Percentiles rank a stretch among this genome's conserved stretches.
Conservation (phyloP, 2,329 filamentous ascomycete genomes). For the Cladosporium phlei region DNA sequence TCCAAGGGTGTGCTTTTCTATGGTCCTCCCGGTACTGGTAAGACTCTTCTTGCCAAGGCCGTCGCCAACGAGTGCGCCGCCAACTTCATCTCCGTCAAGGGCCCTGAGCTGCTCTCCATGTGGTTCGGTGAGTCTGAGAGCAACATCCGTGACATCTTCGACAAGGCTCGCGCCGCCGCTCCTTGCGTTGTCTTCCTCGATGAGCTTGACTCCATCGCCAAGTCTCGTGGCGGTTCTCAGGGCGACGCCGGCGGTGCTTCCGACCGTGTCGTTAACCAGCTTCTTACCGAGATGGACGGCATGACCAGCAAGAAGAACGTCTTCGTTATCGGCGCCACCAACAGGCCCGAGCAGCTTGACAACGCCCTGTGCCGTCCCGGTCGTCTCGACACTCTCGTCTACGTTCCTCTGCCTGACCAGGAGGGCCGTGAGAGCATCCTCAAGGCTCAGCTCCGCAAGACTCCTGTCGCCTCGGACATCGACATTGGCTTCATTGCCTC, state of each 20-base stretch:
- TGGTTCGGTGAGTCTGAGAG: conserved; percentile 99
- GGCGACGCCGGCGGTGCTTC: conserved; percentile 97
- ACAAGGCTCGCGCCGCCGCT: conserved; percentile 96
- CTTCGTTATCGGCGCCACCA: conserved; percentile 98
- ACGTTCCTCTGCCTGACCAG: conserved; percentile 94
- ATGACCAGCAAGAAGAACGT: conserved; percentile 99
- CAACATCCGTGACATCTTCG: conserved; percentile 99
- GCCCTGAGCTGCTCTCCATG: conserved; percentile 96
- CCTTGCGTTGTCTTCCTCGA: conserved; percentile 99
- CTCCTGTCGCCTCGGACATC: conserved; percentile 80
- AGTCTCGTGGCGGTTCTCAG: conserved; percentile 93
- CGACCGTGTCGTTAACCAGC: conserved; percentile 99
- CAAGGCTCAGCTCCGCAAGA: conserved; percentile 96
- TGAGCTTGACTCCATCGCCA: conserved; percentile 97
- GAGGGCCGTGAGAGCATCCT: conserved; percentile 83
- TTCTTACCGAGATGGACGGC: conserved; percentile 98
- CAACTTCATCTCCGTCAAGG: conserved; percentile 99
- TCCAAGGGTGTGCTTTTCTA: conserved; percentile 99
- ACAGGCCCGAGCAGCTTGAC: conserved; percentile 97
- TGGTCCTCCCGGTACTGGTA: conserved; percentile 98
- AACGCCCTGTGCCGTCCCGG: conserved; percentile 96
- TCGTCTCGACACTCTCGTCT: conserved; percentile 97
- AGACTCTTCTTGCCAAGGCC: conserved; percentile 98
- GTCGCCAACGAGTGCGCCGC: conserved; percentile 98
- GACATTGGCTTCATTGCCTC: conserved; percentile 87